These are phyloP conservation scores for Suhomyces bribrorum DNA, from an alignment of 1,139 yeast genomes.

Conservation along the genomic window DNA sequence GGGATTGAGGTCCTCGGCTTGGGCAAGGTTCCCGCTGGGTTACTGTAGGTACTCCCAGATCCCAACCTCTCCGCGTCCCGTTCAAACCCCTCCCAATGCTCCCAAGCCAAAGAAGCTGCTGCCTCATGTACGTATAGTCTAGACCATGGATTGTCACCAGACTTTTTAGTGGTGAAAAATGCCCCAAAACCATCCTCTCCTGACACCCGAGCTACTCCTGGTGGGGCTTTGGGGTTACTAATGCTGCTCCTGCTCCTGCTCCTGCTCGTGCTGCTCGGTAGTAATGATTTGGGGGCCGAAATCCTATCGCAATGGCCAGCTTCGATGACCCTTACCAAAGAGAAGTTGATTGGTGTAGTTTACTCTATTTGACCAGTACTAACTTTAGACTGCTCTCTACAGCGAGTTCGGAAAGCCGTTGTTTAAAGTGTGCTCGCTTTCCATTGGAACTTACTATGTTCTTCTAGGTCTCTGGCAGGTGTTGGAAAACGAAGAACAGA, in stretches of 20 bases:
- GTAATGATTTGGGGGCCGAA: no score
- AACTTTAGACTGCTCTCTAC: conserved; percentile 31
- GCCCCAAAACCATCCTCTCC: no score
- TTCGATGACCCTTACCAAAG: no score
- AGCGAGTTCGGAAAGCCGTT: conserved; percentile 44
- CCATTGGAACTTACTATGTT: conserved; percentile 44
- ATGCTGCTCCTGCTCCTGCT: no score
- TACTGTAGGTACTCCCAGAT: not conserved
- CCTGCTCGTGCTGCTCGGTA: no score
- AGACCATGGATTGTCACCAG: no score
- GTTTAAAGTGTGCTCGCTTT: conserved; percentile 37
- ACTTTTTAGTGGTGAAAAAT: no score
- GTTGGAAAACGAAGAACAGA: conserved; percentile 26
- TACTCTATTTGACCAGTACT: conserved; percentile 2
- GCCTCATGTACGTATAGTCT: not conserved
- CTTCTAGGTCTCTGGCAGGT: conserved; percentile 40
- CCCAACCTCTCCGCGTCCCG: not conserved
- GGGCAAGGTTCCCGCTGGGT: not conserved
- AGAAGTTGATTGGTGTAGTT: no score
- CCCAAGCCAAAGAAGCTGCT: not conserved
- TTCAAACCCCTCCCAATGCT: not conserved
- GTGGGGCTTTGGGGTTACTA: no score
- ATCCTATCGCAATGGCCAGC: no score
- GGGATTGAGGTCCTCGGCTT: not conserved
- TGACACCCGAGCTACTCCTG: no score